phyloP scores from a whole-genome alignment of 495 filamentous ascomycete species.

The Cetradonia linearis region DNA sequence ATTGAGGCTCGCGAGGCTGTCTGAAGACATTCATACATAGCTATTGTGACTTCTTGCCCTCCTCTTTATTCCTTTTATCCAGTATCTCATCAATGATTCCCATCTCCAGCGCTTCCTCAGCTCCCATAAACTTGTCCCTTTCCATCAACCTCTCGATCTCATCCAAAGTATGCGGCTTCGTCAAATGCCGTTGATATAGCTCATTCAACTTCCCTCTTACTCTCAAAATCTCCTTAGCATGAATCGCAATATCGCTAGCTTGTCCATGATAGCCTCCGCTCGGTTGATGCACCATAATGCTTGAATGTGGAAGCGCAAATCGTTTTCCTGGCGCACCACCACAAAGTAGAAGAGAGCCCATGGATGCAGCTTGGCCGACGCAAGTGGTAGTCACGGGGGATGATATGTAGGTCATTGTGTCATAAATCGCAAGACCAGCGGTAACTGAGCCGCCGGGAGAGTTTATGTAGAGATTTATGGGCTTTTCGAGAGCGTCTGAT shows the following conservation, averaged over 20 bases:
- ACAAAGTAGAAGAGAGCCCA: conserved; percentile 82
- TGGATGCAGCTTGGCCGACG: conserved; percentile 85
- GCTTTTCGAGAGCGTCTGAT: conserved; percentile 86
- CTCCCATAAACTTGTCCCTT: conserved; percentile 86
- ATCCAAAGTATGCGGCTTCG: conserved; percentile 58
- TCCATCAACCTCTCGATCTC: conserved; percentile 94
- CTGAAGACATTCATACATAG: not conserved
- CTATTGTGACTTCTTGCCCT: conserved; percentile 18
- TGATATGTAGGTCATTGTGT: conserved; percentile 96
- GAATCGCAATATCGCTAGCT: conserved; percentile 86
- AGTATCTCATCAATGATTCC: conserved; percentile 89
- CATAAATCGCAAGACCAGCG: conserved; percentile 90
- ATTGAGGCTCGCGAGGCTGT: not conserved
- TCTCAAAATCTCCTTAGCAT: conserved; percentile 91
- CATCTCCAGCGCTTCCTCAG: conserved; percentile 75
- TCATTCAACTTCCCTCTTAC: conserved; percentile 76
- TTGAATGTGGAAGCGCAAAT: conserved; percentile 81
- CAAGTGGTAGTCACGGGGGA: conserved; percentile 90
- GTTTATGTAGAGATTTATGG: conserved; percentile 96
- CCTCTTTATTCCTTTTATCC: conserved; percentile 42
- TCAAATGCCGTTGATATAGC: conserved; percentile 82
- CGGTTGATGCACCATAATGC: conserved; percentile 95
- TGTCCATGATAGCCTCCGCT: conserved; percentile 85
- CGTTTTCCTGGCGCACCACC: conserved; percentile 79
- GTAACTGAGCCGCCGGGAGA: conserved; percentile 94